phyloP scores from a whole-genome alignment of 2,329 filamentous ascomycete species.

The Colletotrichum chrysophilum region DNA sequence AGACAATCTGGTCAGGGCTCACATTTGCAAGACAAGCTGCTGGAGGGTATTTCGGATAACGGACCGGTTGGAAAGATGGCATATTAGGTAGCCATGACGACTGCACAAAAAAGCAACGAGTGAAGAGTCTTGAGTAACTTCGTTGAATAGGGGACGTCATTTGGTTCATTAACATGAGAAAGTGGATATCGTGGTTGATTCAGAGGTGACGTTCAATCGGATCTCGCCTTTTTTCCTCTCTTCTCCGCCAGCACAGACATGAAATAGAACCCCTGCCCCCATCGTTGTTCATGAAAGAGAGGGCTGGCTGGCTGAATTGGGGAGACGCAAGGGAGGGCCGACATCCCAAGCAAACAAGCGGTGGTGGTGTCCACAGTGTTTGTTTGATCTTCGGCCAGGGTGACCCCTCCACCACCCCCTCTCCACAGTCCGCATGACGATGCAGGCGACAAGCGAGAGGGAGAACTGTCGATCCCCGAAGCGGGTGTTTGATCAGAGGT shows the following conservation, averaged over 20 bases:
- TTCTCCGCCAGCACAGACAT: not conserved
- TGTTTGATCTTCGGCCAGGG: conserved; percentile 16
- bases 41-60: not conserved
- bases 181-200: not conserved
- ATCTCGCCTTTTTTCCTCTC: not conserved
- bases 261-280: not conserved
- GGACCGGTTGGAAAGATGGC: not conserved
- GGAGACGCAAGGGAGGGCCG: not conserved
- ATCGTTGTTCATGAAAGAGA: not conserved
- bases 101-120: not conserved
- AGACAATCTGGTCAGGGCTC: not conserved
- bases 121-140: not conserved
- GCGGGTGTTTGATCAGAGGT: conserved; percentile 13
- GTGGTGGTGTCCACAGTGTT: not conserved
- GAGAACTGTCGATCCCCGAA: not conserved
- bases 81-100: not conserved
- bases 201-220: not conserved
- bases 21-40: not conserved
- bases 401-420: not conserved
- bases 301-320: not conserved
- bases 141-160: not conserved
- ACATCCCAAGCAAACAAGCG: not conserved
- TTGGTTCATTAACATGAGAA: conserved; percentile 4
- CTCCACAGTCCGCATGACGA: conserved; percentile 5
- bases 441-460: conserved; percentile 5